Evolutionary conservation across 2,329 filamentous ascomycete genomes (phyloP).

Genomic region (Colletotrichum musicola): DNA sequence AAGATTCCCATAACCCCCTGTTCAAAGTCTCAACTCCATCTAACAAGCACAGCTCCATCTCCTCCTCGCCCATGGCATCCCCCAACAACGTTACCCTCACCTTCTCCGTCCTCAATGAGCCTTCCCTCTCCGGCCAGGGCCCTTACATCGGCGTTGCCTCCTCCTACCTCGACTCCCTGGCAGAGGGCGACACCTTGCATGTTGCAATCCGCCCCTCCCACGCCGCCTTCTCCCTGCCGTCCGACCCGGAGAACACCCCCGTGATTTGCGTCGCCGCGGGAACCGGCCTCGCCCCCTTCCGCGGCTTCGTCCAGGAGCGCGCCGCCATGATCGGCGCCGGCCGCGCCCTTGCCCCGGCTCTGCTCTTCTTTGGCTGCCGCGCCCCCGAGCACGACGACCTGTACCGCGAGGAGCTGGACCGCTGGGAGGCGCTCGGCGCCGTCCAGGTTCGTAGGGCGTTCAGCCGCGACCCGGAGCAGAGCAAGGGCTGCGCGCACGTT

Average conservation of each 20-base stretch:
- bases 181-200: slow-evolving; percentile 56
- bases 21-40: too few species aligned
- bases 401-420: slow-evolving; percentile 43
- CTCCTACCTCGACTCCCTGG: slow-evolving; percentile 68
- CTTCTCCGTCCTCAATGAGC: slow-evolving; percentile 69
- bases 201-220: slow-evolving; percentile 62
- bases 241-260: slow-evolving; percentile 53
- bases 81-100: slow-evolving; percentile 71
- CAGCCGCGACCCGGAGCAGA: slow-evolving; percentile 54
- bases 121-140: slow-evolving; percentile 62
- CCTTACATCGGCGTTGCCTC: slow-evolving; percentile 71
- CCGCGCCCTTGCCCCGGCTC: slow-evolving; percentile 50
- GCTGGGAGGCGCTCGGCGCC: slow-evolving; percentile 47
- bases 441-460: slow-evolving; percentile 73
- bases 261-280: slow-evolving; percentile 65
- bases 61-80: slow-evolving; percentile 73
- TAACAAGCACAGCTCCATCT: slow-evolving; percentile 65
- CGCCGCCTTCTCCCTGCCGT: slow-evolving; percentile 57
- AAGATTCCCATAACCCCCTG: not conserved
- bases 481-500: slow-evolving; percentile 62
- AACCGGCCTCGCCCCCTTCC: slow-evolving; percentile 61
- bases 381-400: slow-evolving; percentile 50
- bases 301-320: slow-evolving; percentile 52
- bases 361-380: slow-evolving; percentile 58
- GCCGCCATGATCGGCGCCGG: slow-evolving; percentile 50